Evolutionary conservation across 2,329 filamentous ascomycete genomes (phyloP).

Genomic region (Amauroascus niger): DNA sequence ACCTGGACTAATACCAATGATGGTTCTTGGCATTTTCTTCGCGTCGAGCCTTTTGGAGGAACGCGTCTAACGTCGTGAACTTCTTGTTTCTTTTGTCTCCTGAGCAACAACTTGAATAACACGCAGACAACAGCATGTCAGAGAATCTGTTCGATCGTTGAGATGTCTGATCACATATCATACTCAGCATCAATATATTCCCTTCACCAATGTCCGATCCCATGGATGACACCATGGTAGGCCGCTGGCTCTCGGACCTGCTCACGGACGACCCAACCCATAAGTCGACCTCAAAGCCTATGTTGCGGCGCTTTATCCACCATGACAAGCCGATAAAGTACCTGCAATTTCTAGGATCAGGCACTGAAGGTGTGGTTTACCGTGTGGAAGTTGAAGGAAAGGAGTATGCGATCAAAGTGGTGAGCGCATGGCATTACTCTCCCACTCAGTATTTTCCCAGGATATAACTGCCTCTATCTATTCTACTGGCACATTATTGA

Average conservation of each 20-base stretch:
- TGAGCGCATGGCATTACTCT: constrained; percentile 6
- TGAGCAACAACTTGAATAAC: not conserved
- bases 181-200: not conserved
- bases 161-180: not conserved
- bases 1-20: no score
- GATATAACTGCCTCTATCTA: not conserved
- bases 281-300: constrained; percentile 8
- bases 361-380: constrained; percentile 12
- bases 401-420: constrained; percentile 13
- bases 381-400: constrained; percentile 7
- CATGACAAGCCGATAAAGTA: constrained; percentile 12
- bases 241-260: constrained; percentile 6
- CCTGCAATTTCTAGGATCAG: constrained; percentile 2
- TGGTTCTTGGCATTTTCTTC: no score
- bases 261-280: constrained; percentile 15
- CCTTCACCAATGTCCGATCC: not conserved
- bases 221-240: constrained; percentile 13
- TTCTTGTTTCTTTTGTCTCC: not conserved
- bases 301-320: constrained; percentile 15
- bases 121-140: not conserved
- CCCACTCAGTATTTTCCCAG: not conserved
- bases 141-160: not conserved
- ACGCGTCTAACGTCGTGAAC: not conserved
- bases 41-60: not conserved
- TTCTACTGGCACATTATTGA: not conserved